phyloP scores from a whole-genome alignment of 345 rosid genomes.

The Theobroma cacao region DNA sequence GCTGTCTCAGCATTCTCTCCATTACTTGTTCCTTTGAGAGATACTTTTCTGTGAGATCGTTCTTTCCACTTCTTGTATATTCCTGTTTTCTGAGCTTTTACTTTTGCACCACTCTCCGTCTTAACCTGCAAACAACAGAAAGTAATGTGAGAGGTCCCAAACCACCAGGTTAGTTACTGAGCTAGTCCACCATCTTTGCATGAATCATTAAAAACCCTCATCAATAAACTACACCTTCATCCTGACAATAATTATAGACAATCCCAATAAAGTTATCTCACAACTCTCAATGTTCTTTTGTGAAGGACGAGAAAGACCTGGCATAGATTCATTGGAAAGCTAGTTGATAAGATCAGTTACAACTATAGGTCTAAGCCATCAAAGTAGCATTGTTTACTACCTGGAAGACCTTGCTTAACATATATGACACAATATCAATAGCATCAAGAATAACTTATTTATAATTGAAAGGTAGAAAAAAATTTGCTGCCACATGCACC shows the following conservation, averaged over 20 bases:
- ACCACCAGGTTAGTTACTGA: not conserved
- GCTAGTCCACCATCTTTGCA: not conserved
- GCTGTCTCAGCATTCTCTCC: constrained; percentile 45
- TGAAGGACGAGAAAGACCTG: not conserved
- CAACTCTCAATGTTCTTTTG: not conserved
- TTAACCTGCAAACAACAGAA: constrained; percentile 48
- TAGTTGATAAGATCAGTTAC: not conserved
- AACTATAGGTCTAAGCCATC: not conserved
- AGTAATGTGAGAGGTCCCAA: not conserved
- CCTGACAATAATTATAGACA: not conserved
- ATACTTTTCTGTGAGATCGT: constrained; percentile 57
- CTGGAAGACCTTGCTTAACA: not conserved
- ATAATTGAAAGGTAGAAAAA: not conserved
- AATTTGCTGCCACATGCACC: not conserved
- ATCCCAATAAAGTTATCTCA: not conserved
- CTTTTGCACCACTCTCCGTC: constrained; percentile 90
- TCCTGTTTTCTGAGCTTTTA: constrained; percentile 65
- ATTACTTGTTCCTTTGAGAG: constrained; percentile 37
- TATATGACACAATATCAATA: not conserved
- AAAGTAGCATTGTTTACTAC: not conserved
- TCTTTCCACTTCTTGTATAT: constrained; percentile 95
- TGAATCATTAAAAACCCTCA: not conserved
- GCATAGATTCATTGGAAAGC: not conserved
- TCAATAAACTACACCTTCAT: not conserved
- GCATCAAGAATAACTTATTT: not conserved